Evolutionary conservation across 2,329 filamentous ascomycete genomes (phyloP).

Genomic region (Colletotrichum shisoi): DNA sequence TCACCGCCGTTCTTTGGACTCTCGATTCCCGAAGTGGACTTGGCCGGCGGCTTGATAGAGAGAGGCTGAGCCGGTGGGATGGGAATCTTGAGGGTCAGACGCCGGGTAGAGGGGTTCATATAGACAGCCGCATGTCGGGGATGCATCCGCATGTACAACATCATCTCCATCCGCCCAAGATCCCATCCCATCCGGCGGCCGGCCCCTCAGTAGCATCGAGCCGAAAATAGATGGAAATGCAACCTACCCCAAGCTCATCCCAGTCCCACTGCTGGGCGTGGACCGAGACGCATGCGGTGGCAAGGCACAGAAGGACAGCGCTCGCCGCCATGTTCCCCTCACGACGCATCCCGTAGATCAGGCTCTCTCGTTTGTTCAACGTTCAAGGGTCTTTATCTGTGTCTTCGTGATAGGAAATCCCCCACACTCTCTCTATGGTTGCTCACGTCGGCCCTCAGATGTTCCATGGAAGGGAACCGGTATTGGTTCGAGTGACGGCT

Average conservation of each 20-base stretch:
- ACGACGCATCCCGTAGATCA: conserved; percentile 8
- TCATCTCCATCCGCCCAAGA: not conserved
- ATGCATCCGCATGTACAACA: not conserved
- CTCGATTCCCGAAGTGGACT: not conserved
- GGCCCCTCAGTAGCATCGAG: not conserved
- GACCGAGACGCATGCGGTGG: conserved; percentile 15
- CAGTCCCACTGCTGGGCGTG: conserved; percentile 20
- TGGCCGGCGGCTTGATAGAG: not conserved
- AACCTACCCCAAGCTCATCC: conserved; percentile 34
- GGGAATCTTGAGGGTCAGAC: not conserved
- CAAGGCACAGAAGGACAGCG: not conserved
- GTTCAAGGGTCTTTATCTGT: not conserved
- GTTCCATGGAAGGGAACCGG: not conserved
- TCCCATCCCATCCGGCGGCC: not conserved
- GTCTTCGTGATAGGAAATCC: not conserved
- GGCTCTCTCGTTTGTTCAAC: not conserved
- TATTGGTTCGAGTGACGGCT: not conserved
- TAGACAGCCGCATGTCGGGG: not conserved
- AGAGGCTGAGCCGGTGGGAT: conserved; percentile 13
- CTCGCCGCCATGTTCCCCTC: not conserved
- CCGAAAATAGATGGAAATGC: not conserved
- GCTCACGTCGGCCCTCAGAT: not conserved
- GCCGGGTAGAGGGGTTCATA: conserved; percentile 7
- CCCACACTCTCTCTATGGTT: not conserved
- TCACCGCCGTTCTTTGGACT: not conserved